Evolutionary conservation across 2,329 filamentous ascomycete genomes (phyloP).

Genomic region (Penicillium rolfsii): DNA sequence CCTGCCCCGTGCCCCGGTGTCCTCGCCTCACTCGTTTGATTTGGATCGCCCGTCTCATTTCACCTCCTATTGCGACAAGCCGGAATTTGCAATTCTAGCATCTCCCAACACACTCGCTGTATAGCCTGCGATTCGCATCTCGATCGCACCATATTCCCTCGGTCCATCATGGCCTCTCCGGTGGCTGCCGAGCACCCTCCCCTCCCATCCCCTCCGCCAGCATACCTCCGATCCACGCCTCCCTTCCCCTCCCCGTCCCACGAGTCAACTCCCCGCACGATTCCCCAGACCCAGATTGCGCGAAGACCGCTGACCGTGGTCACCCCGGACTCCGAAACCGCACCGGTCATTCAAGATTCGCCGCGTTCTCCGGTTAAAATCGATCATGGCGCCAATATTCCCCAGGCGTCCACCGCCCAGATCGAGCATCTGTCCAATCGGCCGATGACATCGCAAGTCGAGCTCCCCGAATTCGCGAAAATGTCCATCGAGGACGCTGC

Average conservation of each 20-base stretch:
- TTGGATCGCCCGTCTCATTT: conserved; percentile 1
- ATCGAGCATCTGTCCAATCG: conserved; percentile 34
- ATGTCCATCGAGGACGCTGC: conserved; percentile 33
- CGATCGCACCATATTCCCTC: neutral
- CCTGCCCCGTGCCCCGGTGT: neutral
- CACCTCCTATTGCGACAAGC: neutral
- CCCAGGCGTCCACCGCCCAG: conserved; percentile 33
- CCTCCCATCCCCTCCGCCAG: conserved; percentile 48
- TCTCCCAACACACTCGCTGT: neutral
- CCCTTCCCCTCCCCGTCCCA: conserved; percentile 31
- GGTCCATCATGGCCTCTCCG: conserved; percentile 35
- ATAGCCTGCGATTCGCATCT: neutral
- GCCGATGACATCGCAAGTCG: conserved; percentile 27
- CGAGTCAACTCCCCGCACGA: conserved; percentile 31
- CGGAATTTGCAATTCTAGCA: neutral
- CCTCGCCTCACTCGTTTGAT: conserved; percentile 7
- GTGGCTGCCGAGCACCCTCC: conserved; percentile 31
- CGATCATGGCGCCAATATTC: conserved; percentile 31
- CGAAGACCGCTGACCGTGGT: conserved; percentile 33
- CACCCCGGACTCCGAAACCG: conserved; percentile 25
- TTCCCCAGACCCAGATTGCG: conserved; percentile 26
- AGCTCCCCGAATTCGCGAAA: conserved; percentile 31
- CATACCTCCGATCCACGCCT: conserved; percentile 47
- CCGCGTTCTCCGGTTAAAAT: conserved; percentile 42
- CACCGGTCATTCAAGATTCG: conserved; percentile 34